These are phyloP conservation scores for Leucosporidium yakuticum DNA, from an alignment of 768 basidiomycete species.

Conservation along the genomic window DNA sequence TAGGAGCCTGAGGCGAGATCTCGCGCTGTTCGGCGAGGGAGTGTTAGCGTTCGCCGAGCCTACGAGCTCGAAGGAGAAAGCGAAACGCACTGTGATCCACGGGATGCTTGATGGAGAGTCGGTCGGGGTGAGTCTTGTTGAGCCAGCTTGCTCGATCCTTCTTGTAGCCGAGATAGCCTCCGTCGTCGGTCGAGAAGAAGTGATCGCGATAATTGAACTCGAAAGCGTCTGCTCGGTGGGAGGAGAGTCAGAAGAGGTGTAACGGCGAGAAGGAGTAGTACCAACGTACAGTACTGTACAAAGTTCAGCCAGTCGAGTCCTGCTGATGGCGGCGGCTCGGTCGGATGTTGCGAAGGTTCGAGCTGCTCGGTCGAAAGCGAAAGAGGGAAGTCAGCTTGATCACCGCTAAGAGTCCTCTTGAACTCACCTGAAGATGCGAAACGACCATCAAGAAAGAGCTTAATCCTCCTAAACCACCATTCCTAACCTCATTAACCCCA, in stretches of 20 bases:
- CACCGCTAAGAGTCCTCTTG: neutral
- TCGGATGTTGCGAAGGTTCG: neutral
- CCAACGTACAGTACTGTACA: neutral
- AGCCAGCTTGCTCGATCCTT: neutral
- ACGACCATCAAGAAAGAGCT: neutral
- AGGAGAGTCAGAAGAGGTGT: neutral
- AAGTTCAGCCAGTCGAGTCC: neutral
- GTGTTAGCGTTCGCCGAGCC: neutral
- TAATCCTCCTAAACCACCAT: neutral
- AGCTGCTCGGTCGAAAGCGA: neutral
- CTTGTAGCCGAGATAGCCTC: neutral
- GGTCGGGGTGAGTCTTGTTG: neutral
- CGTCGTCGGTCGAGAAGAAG: neutral
- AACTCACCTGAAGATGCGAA: neutral
- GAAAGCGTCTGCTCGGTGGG: neutral
- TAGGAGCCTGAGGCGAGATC: neutral
- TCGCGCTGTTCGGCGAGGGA: neutral
- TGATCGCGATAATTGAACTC: neutral
- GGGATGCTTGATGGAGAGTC: neutral
- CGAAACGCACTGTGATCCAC: neutral
- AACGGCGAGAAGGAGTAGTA: neutral
- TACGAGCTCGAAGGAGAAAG: neutral
- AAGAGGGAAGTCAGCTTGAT: neutral
- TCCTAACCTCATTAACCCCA: neutral
- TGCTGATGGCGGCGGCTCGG: neutral